Evolutionary conservation across 1,139 yeast species (phyloP).

Genomic region (Candida sojae): DNA sequence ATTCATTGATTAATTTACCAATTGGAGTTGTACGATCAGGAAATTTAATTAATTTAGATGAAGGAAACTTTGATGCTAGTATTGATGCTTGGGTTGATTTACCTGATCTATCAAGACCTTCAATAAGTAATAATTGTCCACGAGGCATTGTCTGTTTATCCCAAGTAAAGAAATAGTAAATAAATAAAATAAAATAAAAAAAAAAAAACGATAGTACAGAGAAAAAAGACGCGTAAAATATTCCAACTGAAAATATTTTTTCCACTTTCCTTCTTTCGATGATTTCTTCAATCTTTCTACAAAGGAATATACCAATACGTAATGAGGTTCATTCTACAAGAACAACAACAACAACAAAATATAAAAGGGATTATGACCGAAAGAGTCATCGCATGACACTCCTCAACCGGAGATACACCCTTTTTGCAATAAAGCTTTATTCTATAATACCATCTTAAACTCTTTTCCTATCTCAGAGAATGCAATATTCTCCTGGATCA

Average conservation of each 20-base stretch:
- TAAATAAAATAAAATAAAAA: background rate
- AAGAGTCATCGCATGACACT: slow-evolving; percentile 37
- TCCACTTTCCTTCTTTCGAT: too few species aligned
- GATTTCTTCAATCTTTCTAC: too few species aligned
- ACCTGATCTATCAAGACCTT: slow-evolving; percentile 95
- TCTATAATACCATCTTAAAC: slow-evolving; percentile 25
- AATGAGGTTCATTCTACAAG: too few species aligned
- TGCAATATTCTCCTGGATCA: slow-evolving; percentile 11
- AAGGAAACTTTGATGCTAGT: slow-evolving; percentile 39
- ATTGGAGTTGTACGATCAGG: slow-evolving; percentile 86
- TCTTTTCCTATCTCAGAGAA: slow-evolving; percentile 9
- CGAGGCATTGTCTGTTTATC: slow-evolving; percentile 29
- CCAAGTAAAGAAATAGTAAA: background rate
- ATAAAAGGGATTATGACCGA: slow-evolving; percentile 51
- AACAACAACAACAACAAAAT: slow-evolving; percentile 13
- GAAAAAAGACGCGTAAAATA: background rate
- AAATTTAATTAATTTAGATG: slow-evolving; percentile 63
- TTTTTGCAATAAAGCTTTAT: slow-evolving; percentile 15
- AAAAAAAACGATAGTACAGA: background rate
- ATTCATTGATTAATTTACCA: slow-evolving; percentile 76
- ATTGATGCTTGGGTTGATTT: slow-evolving; percentile 81
- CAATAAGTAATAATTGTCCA: slow-evolving; percentile 79
- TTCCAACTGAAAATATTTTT: too few species aligned
- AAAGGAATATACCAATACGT: background rate
- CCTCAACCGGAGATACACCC: slow-evolving; percentile 55